phyloP scores from a whole-genome alignment of 805 yeast species.

The Ogataea methanolica region DNA sequence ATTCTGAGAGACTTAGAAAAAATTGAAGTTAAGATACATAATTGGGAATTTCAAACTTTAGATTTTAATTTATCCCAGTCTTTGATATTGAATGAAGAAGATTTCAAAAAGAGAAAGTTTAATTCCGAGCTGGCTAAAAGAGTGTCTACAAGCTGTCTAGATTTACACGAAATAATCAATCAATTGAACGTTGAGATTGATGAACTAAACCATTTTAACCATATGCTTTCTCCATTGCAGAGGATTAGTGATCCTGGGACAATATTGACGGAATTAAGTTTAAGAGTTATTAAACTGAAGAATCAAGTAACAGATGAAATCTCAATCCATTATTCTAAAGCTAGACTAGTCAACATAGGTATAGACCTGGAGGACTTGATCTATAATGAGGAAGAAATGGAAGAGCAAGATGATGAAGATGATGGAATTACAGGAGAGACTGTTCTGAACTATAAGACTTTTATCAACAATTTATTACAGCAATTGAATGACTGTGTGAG shows the following conservation, averaged over 20 bases:
- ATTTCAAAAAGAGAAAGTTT: constrained; percentile 34
- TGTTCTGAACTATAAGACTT: constrained; percentile 48
- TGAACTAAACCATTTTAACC: constrained; percentile 39
- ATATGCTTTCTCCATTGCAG: constrained; percentile 39
- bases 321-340: constrained; percentile 57
- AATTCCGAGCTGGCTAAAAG: constrained; percentile 51
- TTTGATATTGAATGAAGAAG: constrained; percentile 16
- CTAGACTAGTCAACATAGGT: constrained; percentile 62
- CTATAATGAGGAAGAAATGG: constrained; percentile 17
- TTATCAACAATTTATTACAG: constrained; percentile 51
- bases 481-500: constrained; percentile 55
- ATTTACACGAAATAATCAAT: constrained; percentile 37
- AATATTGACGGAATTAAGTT: constrained; percentile 38
- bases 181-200: constrained; percentile 43
- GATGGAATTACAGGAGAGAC: constrained; percentile 36
- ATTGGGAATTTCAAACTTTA: constrained; percentile 53
- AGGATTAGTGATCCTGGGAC: constrained; percentile 52
- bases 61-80: constrained; percentile 40
- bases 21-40: constrained; percentile 40
- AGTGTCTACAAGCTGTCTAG: constrained; percentile 47
- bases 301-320: constrained; percentile 48
- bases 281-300: constrained; percentile 45
- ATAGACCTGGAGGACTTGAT: constrained; percentile 46
- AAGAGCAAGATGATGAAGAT: constrained; percentile 4
- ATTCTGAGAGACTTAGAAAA: constrained; percentile 47